Evolutionary conservation across 2,329 filamentous ascomycete genomes (phyloP).

Genomic region (Exophiala calicioides): DNA sequence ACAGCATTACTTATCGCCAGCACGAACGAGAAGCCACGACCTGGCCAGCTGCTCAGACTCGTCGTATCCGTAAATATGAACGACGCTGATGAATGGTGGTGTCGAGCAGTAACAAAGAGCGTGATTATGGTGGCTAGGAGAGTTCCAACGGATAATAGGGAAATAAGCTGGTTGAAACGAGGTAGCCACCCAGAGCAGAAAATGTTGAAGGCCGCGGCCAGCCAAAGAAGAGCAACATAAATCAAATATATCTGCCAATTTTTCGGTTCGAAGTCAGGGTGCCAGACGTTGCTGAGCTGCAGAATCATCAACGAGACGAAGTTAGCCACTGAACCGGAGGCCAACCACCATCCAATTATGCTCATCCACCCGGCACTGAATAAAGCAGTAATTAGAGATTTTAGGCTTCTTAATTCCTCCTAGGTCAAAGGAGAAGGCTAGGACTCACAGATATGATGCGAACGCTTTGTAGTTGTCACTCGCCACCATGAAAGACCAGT

Average conservation of each 20-base stretch:
- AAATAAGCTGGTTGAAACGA: constrained; percentile 17
- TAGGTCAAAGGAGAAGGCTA: too few species aligned
- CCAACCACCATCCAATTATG: constrained; percentile 24
- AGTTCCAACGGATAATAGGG: constrained; percentile 20
- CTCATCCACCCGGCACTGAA: constrained; percentile 19
- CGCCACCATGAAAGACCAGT: constrained; percentile 23
- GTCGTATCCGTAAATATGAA: constrained; percentile 42
- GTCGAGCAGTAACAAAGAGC: too few species aligned
- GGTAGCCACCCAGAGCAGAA: constrained; percentile 14
- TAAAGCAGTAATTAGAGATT: not conserved
- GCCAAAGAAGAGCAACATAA: constrained; percentile 17
- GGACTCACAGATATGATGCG: constrained; percentile 22
- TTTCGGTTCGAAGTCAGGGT: constrained; percentile 11
- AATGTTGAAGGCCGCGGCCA: constrained; percentile 12
- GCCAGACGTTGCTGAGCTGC: constrained; percentile 8
- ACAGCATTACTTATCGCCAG: constrained; percentile 31
- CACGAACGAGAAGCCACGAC: constrained; percentile 30
- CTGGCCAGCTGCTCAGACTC: constrained; percentile 43
- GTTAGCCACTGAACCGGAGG: constrained; percentile 16
- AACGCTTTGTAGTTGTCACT: constrained; percentile 13
- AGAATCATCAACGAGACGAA: constrained; percentile 23
- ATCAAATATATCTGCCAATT: constrained; percentile 21
- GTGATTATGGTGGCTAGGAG: too few species aligned
- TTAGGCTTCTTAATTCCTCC: too few species aligned
- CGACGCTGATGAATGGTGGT: constrained; percentile 28